phyloP scores from a whole-genome alignment of 2,329 filamentous ascomycete genomes.

The Hypoxylon sp. region DNA sequence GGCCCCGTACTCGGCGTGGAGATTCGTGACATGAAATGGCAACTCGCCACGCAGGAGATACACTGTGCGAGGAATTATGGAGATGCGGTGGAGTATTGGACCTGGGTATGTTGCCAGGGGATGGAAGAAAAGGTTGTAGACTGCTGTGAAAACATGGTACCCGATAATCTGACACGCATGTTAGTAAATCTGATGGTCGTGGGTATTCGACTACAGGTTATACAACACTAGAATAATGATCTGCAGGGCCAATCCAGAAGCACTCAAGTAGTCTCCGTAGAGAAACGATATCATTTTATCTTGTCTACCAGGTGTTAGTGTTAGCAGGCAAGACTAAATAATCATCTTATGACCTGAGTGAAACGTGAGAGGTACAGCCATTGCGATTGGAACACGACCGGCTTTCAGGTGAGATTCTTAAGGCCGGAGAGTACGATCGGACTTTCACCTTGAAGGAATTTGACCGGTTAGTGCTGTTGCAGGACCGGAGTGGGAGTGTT shows the following conservation, averaged over 20 bases:
- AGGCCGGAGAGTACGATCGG: background rate
- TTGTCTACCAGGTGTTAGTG: background rate
- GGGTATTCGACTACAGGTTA: background rate
- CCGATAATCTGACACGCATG: background rate
- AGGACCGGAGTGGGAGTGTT: background rate
- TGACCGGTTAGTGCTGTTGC: background rate
- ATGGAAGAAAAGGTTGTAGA: constrained; percentile 26
- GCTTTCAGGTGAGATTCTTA: background rate
- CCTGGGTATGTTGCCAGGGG: constrained; percentile 31
- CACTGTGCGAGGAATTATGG: constrained; percentile 16
- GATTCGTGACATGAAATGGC: constrained; percentile 9
- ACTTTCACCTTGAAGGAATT: background rate
- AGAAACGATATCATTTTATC: background rate
- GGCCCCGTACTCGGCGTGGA: constrained; percentile 26
- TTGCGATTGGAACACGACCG: background rate
- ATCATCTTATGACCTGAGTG: background rate
- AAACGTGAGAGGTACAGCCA: background rate
- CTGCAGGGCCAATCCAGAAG: background rate
- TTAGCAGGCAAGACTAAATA: background rate
- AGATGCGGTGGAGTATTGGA: constrained; percentile 18
- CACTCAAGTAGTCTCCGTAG: background rate
- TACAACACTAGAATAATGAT: background rate
- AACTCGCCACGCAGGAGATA: constrained; percentile 6
- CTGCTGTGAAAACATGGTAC: background rate
- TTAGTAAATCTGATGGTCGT: background rate